Evolutionary conservation across 1,284 basidiomycete genomes (phyloP), one percentile per base, ranked within the genome.

Genomic region (Leccinum variabile): DNA sequence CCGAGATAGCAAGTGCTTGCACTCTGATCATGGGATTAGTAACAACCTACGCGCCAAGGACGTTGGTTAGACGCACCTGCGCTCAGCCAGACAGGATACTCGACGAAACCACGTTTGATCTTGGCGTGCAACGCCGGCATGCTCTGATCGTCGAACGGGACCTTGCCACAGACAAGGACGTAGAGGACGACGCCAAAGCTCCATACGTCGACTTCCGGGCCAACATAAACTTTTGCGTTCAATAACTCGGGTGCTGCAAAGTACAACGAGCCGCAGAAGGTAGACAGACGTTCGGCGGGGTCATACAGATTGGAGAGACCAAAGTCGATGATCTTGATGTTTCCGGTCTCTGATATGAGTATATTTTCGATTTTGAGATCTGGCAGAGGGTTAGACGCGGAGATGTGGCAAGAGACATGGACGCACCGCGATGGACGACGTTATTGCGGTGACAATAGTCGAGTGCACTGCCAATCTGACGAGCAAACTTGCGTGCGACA

Each of bases 311-410:
- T 99, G 32, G 95, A 98, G 10, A 99, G 84, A 53, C 97, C 97
- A 79, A 99, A 99, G 78, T 99, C 97, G 76, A 99, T 99, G 66
- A 99, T 98, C 82, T 99, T 99, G 84, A 98, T 98, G 78, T 98
- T 98, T 13, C 97, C 97, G 1, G 94, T n/a, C n/a, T n/a, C n/a
- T n/a, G n/a, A n/a, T n/a, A n/a, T n/a, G 71, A 99, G 90, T 70
- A 99, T 99, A 79, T 98, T 99, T 78, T 99, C 95, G 72, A 99
- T 99, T 83, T 99, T 99, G 67, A 99, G 87, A 79, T 99, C 94
- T 82, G 56, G 6, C 22, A 16, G 22, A 46, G 52, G 1, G 8
- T 25, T 46, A 5, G 35, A 62, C 44, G 58, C 59, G 57, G 67
- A 62, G 61, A 66, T 52, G 62, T 55, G 52, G 59, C 11, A n/a